phyloP scores from a whole-genome alignment of 805 yeast species.

The Yamadazyma insecticola region DNA sequence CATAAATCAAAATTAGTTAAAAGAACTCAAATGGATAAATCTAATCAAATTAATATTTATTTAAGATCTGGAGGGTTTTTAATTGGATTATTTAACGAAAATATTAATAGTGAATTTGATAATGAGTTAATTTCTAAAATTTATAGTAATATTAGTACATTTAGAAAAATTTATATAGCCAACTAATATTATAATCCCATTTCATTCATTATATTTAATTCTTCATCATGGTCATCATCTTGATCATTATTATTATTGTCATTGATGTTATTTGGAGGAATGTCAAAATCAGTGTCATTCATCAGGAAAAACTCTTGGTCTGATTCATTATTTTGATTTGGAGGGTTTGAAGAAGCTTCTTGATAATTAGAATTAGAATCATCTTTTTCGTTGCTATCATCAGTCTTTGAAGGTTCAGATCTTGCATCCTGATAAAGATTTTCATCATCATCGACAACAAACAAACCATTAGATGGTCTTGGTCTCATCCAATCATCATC shows the following conservation, averaged over 20 bases:
- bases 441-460: conserved; percentile 27
- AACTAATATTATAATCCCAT: conserved; percentile 1
- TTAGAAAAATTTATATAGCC: conserved; percentile 43
- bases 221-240: conserved; percentile 22
- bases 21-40: conserved; percentile 3
- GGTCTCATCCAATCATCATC: conserved; percentile 28
- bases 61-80: conserved; percentile 51
- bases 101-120: conserved; percentile 15
- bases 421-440: too few relatives aligned
- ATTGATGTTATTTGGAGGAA: too few relatives aligned
- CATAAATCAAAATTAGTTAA: conserved; percentile 41
- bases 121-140: conserved; percentile 40
- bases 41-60: conserved; percentile 14
- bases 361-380: too few relatives aligned
- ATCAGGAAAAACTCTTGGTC: conserved; percentile 1
- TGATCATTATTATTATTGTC: too few relatives aligned
- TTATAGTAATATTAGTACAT: conserved; percentile 41
- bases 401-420: too few relatives aligned
- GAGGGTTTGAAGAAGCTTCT: not conserved
- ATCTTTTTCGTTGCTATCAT: too few relatives aligned
- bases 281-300: too few relatives aligned
- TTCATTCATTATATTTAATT: conserved; percentile 35
- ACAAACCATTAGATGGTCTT: conserved; percentile 16
- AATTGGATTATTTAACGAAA: conserved; percentile 41
- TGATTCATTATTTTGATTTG: not conserved